phyloP scores from a whole-genome alignment of 257 asterid species.

The Solanum sitiens region DNA sequence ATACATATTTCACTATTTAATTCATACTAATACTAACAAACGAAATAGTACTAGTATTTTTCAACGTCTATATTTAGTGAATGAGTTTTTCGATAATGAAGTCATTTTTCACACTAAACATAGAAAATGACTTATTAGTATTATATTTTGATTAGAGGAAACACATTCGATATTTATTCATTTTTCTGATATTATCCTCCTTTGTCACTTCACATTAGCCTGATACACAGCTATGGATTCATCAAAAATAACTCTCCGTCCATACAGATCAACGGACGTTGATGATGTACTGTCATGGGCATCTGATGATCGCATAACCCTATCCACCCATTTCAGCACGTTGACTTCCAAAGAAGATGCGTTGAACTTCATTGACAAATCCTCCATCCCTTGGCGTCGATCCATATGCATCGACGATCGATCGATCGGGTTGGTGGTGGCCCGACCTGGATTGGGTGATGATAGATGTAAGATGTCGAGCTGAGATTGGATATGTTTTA shows the following conservation, averaged over 20 bases:
- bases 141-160: background rate
- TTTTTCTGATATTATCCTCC: background rate
- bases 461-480: constrained; percentile 24
- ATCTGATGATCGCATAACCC: constrained; percentile 39
- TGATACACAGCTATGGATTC: constrained; percentile 15
- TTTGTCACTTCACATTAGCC: background rate
- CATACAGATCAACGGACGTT: constrained; percentile 20
- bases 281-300: constrained; percentile 41
- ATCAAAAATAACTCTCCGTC: constrained; percentile 24
- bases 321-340: constrained; percentile 16
- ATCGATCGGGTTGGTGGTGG: constrained; percentile 20
- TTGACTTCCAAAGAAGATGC: constrained; percentile 34
- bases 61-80: too few species aligned
- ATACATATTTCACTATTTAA: too few species aligned
- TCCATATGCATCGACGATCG: constrained; percentile 37
- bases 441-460: constrained; percentile 21
- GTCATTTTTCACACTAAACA: too few species aligned
- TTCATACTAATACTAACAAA: too few species aligned
- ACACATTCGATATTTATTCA: background rate
- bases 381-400: constrained; percentile 41
- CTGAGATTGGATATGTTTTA: constrained; percentile 31
- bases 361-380: constrained; percentile 24
- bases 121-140: too few species aligned
- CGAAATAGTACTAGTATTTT: too few species aligned
- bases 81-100: too few species aligned